Evolutionary conservation across 2,329 filamentous ascomycete genomes (phyloP).

Genomic region (Colletotrichum magnum): DNA sequence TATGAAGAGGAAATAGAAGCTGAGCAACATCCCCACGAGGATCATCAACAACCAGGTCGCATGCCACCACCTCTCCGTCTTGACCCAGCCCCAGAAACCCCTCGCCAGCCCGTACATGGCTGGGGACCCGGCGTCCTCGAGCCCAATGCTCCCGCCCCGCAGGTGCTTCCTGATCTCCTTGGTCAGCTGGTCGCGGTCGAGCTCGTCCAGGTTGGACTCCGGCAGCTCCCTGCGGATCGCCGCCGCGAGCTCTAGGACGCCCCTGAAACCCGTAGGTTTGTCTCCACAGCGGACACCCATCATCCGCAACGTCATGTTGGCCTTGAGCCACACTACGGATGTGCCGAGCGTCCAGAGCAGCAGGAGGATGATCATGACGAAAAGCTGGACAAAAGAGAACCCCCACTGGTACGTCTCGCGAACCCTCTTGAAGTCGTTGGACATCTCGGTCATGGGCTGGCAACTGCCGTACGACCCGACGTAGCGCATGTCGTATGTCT

Average conservation of each 20-base stretch:
- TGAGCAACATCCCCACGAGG: background rate
- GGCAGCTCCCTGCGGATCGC: slow-evolving; percentile 37
- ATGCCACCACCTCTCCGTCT: slow-evolving; percentile 32
- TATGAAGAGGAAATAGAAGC: background rate
- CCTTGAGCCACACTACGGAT: slow-evolving; percentile 42
- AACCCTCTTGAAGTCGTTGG: background rate
- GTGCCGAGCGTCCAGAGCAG: slow-evolving; percentile 43
- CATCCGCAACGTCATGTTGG: slow-evolving; percentile 33
- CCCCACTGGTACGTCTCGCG: slow-evolving; percentile 45
- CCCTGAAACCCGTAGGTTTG: slow-evolving; percentile 29
- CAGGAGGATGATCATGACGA: slow-evolving; percentile 36
- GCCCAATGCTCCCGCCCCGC: slow-evolving; percentile 42
- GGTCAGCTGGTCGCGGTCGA: slow-evolving; percentile 42
- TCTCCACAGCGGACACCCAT: background rate
- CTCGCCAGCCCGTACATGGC: slow-evolving; percentile 4
- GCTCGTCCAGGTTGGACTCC: slow-evolving; percentile 29
- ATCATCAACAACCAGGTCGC: slow-evolving; percentile 10
- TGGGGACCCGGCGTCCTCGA: slow-evolving; percentile 19
- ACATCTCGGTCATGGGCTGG: slow-evolving; percentile 36
- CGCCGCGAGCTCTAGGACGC: slow-evolving; percentile 31
- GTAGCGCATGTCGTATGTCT: slow-evolving; percentile 41
- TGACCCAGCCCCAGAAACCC: slow-evolving; percentile 21
- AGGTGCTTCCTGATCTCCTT: slow-evolving; percentile 40
- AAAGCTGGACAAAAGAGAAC: slow-evolving; percentile 46
- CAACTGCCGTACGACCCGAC: slow-evolving; percentile 42